Evolutionary conservation across 2,329 filamentous ascomycete genomes (phyloP).

Genomic region (Escovopsis sp.): DNA sequence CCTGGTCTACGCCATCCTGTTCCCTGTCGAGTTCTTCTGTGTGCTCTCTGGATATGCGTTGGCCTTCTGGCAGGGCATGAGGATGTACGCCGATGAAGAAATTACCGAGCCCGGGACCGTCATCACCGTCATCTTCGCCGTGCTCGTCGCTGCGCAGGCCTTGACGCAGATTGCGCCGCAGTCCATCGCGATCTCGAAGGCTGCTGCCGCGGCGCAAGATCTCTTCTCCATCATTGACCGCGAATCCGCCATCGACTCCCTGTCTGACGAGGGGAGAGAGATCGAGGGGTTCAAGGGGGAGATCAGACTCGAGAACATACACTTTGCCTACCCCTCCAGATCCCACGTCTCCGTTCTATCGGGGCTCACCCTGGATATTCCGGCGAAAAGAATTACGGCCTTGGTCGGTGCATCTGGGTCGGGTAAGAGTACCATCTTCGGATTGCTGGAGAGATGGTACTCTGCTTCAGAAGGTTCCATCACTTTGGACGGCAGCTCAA

Average conservation of each 20-base stretch:
- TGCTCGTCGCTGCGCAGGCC: slow-evolving; percentile 30
- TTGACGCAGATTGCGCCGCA: slow-evolving; percentile 34
- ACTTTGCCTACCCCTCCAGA: slow-evolving; percentile 43
- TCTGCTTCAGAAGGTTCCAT: slow-evolving; percentile 30
- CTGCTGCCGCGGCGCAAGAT: slow-evolving; percentile 29
- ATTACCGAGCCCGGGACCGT: slow-evolving; percentile 30
- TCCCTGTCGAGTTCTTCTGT: slow-evolving; percentile 31
- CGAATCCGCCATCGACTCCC: slow-evolving; percentile 27
- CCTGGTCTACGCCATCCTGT: slow-evolving; percentile 27
- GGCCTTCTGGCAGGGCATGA: slow-evolving; percentile 37
- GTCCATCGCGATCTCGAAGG: slow-evolving; percentile 29
- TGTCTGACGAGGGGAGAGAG: slow-evolving; percentile 20
- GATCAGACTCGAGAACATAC: slow-evolving; percentile 33
- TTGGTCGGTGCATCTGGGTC: slow-evolving; percentile 43
- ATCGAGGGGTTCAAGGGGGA: slow-evolving; percentile 23
- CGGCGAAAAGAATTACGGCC: slow-evolving; percentile 33
- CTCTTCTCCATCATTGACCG: slow-evolving; percentile 34
- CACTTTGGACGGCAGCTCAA: slow-evolving; percentile 26
- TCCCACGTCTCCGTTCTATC: slow-evolving; percentile 32
- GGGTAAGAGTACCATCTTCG: slow-evolving; percentile 44
- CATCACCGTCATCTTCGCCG: slow-evolving; percentile 33
- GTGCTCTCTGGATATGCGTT: slow-evolving; percentile 32
- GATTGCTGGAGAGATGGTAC: slow-evolving; percentile 46
- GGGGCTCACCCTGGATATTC: slow-evolving; percentile 27
- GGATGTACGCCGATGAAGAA: slow-evolving; percentile 30